Evolutionary conservation across 108 stramenopile genomes (phyloP), one percentile per base, ranked within the genome.

Genomic region (Stephanodiscus minutulus): DNA sequence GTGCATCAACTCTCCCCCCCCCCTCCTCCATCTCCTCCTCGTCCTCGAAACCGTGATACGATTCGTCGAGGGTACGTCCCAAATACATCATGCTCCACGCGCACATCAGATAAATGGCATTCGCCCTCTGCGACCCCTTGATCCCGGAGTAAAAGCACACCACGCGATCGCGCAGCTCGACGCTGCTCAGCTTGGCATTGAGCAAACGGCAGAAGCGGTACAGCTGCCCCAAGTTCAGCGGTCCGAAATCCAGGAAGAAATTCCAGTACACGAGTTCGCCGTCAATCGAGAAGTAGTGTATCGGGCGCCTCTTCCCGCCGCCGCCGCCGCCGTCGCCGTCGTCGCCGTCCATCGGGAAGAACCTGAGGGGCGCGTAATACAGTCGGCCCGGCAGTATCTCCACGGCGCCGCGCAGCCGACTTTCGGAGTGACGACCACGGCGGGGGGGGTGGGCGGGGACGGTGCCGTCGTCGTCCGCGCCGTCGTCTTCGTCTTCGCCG

Each of bases 231-330:
- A 99, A 80, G 69, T 97, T 98, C 15, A 98, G 83, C 13, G 98
- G 99, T n/a, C 99, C 99, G 82, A 97, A 99, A 78, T 99, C 99
- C 20, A 98, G 83, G 84, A 96, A 99, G 78, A 99, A 99, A 67
- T 98, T 98, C 97, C 97, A 99, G 72, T 99, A 99, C 29, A 97
- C 83, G 46, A 98, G 68, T 61, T 97, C 94, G 6, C 76, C 58
- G 85, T 99, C 98, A 29, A 98, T 97, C 61, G 81, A 81, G 78
- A 97, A 97, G 80, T 88, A 96, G 64, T 92, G 87, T 25, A 66
- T 65, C 25, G 64, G 41, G n/a, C 37, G n/a, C 69, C 39, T 44
- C 57, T 67, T n/a, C n/a, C n/a, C n/a, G n/a, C n/a, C n/a, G 9
- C 1, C 29, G 50, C 10, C 25, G 37, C 52, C 18, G 44, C 12